Conservation (phyloP, 148 eudicot species). For the Heliosperma pusillum region DNA sequence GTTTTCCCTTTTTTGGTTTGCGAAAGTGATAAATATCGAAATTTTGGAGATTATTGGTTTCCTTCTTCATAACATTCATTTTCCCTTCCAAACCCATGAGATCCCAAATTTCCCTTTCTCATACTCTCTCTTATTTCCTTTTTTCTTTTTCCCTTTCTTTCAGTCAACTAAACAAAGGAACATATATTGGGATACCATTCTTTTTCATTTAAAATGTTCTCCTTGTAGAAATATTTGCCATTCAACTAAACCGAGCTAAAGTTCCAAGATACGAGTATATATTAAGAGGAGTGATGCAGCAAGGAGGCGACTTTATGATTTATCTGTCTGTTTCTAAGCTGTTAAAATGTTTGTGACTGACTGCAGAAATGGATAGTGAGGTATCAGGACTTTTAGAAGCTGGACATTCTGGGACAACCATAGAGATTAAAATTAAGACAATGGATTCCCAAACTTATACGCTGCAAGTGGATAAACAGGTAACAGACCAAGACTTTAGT, state of each 20-base stretch:
- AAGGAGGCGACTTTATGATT: not conserved
- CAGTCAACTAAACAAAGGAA: not conserved
- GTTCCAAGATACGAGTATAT: not conserved
- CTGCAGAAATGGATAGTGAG: conserved; percentile 50
- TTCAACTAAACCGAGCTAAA: not conserved
- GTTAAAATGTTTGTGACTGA: conserved; percentile 30
- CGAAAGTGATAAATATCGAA: not conserved
- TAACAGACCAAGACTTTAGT: conserved; percentile 23
- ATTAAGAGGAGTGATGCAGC: not conserved
- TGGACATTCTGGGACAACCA: conserved; percentile 48
- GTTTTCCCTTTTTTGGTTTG: not conserved
- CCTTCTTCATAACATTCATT: not conserved
- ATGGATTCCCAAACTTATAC: conserved; percentile 93
- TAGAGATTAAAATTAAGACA: conserved; percentile 92
- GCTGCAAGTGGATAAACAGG: conserved; percentile 87
- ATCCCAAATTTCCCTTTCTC: not conserved
- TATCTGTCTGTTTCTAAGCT: conserved; percentile 11
- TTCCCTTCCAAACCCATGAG: not conserved
- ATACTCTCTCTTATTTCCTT: not conserved
- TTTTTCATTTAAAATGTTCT: not conserved
- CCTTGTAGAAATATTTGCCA: not conserved
- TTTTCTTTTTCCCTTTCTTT: not conserved
- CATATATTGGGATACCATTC: not conserved
- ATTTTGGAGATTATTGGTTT: not conserved
- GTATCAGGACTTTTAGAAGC: conserved; percentile 37